Evolutionary conservation across 192 early-diverging fungal genomes (phyloP).

Genomic region (Diversispora eburnea): DNA sequence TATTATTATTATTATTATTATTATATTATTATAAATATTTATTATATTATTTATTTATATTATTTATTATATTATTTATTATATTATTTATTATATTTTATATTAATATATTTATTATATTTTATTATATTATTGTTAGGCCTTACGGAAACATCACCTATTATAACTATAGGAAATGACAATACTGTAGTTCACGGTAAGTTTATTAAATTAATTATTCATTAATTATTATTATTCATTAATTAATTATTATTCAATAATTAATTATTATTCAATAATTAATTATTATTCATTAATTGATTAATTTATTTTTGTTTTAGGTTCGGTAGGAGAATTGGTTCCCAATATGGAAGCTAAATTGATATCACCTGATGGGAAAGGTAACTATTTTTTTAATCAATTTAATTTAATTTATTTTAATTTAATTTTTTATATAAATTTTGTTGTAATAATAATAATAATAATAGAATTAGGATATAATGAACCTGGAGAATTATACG

Average conservation of each 20-base stretch:
- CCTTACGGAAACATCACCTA: slow-evolving; percentile 61
- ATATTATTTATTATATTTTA: neutral
- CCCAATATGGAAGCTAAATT: slow-evolving; percentile 72
- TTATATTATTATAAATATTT: no score
- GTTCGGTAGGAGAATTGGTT: slow-evolving; percentile 68
- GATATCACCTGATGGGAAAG: slow-evolving; percentile 66
- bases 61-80: neutral
- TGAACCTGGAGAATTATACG: slow-evolving; percentile 77
- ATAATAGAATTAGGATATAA: slow-evolving; percentile 45
- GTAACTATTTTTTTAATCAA: slow-evolving; percentile 8
- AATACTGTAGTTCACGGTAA: slow-evolving; percentile 37
- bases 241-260: neutral
- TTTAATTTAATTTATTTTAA: no score
- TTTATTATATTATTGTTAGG: slow-evolving; percentile 9
- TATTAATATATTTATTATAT: neutral
- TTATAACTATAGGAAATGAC: slow-evolving; percentile 39
- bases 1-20: neutral
- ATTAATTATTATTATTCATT: neutral
- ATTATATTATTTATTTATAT: neutral
- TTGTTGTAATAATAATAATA: no score
- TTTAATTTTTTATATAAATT: no score
- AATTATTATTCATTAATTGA: neutral
- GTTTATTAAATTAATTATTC: neutral
- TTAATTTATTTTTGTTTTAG: slow-evolving; percentile 31
- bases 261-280: neutral